Evolutionary conservation across 2,329 filamentous ascomycete genomes (phyloP), one percentile per base, ranked within the genome.

Genomic region (Periconia sp.): DNA sequence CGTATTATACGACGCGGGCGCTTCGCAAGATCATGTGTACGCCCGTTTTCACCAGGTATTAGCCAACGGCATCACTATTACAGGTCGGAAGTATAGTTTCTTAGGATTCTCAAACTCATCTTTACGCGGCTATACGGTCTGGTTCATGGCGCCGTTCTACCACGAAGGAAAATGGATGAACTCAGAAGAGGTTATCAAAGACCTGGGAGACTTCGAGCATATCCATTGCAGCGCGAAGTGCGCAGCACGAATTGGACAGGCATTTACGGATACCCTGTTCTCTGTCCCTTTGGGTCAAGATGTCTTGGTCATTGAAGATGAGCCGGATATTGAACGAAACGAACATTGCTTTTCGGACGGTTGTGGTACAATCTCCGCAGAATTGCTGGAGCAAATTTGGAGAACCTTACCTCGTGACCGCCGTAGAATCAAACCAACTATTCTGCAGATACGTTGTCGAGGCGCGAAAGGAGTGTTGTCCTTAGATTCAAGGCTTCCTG

Each of bases 211-310:
- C 45, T 72, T 86, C 63, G 70, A 65, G 1, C 53, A 71, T n/a
- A 82, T 86, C 44, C 70, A 72, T 3, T 82, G 74, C 35, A 81
- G 82, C 2, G 81, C 83, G 0, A 84, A 82, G 55, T 85, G 82
- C 59, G 83, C 83, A 8, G 83, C 83, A 3, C 73, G 84, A 20
- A 85, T 86, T 52, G 83, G 83, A 0, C 84, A 86, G 60, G 88
- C 89, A 0, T 95, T 95, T 61, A 91, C 90, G 0, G 90, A 95
- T 59, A 95, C 90, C 0, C 83, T 87, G 0, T 85, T 82, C 30
- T 83, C 88, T 0, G 75, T 92, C 87, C 14, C 62, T 65, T 18
- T 60, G 53, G 6, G 58, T 72, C 74, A 49, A 86, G 0, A 84
- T 84, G 1, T 85, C 79, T 41, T 56, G n/a, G 58, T 63, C 3